Conservation (phyloP, 306 rosid species). For the Trifolium fragiferum region DNA sequence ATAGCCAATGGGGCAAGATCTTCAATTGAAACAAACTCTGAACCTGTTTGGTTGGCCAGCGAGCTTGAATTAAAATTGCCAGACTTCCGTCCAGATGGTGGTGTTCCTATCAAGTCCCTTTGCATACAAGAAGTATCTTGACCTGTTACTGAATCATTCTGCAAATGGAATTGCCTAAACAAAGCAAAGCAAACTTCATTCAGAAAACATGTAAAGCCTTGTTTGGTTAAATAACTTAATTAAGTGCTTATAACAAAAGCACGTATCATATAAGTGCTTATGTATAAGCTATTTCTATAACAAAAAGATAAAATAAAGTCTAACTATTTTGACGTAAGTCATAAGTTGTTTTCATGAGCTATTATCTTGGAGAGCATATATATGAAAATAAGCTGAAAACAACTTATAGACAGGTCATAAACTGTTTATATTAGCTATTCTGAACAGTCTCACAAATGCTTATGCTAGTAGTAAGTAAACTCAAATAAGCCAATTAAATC, state of each 20-base stretch:
- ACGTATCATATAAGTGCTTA: background rate
- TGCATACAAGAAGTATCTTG: conserved; percentile 46
- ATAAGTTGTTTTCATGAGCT: background rate
- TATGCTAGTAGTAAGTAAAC: background rate
- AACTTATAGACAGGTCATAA: too few relatives aligned
- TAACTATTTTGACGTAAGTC: background rate
- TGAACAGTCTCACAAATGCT: background rate
- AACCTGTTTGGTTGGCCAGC: conserved; percentile 51
- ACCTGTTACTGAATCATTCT: conserved; percentile 54
- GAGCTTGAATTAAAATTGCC: conserved; percentile 49
- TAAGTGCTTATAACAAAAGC: background rate
- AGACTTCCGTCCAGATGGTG: conserved; percentile 52
- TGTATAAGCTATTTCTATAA: background rate
- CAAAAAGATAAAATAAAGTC: background rate
- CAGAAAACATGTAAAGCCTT: conserved; percentile 19
- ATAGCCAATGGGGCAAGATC: conserved; percentile 97
- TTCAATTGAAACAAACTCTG: conserved; percentile 86
- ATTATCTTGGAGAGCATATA: background rate
- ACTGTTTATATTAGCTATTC: too few relatives aligned
- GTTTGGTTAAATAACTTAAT: too few relatives aligned
- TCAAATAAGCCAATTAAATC: background rate
- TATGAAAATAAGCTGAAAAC: background rate
- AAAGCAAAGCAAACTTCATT: conserved; percentile 45
- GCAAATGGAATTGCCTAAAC: conserved; percentile 60
- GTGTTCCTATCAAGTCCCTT: conserved; percentile 45